Evolutionary conservation across 2,329 filamentous ascomycete species (phyloP), one percentile per base, ranked within the genome.

Genomic region (Cucurbitaria berberidis): DNA sequence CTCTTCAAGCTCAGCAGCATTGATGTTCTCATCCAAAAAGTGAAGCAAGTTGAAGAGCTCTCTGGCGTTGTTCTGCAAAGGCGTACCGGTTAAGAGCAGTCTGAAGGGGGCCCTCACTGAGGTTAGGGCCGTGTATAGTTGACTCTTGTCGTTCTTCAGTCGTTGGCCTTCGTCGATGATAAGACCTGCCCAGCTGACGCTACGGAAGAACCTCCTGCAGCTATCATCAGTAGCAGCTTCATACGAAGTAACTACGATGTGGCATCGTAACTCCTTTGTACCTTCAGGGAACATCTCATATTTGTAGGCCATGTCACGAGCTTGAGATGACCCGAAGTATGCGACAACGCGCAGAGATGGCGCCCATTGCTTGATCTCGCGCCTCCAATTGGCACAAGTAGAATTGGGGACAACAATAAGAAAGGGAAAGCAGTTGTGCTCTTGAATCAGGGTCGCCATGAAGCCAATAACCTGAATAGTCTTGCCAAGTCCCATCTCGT

Each of bases 401-500:
- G 93, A 88, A 69, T 98, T 98, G 0, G 95, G 95, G 0, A 96
- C 93, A 1, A 97, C 91, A 3, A 98, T 83, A 15, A 99, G 81
- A 70, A 97, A 98, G 0, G 95, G 95, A 84, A 90, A 98, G 74
- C 91, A 95, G 68, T 84, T 80, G 67, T 85, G 82, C 29, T 81
- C 77, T 58, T 78, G 76, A 3, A 81, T 73, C 32, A 98, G 77
- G 0, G 88, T 87, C 1, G 90, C 86, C 55, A 98, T 83, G 57
- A 96, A 84, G 2, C 88, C 86, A 55, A 98, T 89, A 46, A 97
- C 87, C 72, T 99, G 95, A 27, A 99, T 91, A 0, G 95, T 99
- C 78, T 99, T 99, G 27, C 95, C 95, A 1, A 99, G 84, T 35
- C 95, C 95, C 95, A 99, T 99, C 71, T 99, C 95, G 69, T 99